Evolutionary conservation across 2,329 filamentous ascomycete species (phyloP), one percentile per base, ranked within the genome.

Genomic region (Penicillium occitanis): DNA sequence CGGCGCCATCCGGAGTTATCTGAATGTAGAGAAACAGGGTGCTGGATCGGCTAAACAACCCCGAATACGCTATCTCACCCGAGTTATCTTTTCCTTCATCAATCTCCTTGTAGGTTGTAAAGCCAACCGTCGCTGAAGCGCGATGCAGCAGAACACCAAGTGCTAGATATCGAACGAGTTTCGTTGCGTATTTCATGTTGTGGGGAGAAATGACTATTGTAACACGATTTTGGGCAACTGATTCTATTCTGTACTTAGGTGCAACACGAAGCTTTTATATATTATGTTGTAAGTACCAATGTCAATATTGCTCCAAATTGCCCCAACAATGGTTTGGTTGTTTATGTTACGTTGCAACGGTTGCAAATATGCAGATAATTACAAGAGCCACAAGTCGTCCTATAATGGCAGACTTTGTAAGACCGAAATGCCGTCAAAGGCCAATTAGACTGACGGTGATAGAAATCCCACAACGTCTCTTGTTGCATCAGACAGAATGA

Each of bases 1-100:
- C 58, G 7, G 55, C 57, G 19, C 63, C 63, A 22, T 50, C 35
- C 4, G 30, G 51, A 19, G 44, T 44, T 13, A 65, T 65, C 25
- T 65, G 63, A 17, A 65, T 61, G 28, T 65, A 65, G 13, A 65
- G 57, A 35, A 65, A 65, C 5, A 65, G 19, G 6, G 63, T 61
- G 3, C 6, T 65, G 22, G 57, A 61, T 7, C 55, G 63, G 10
- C 7, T 55, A 22, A 35, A 55, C n/a, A 35, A 30, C 17, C 22
- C 30, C 28, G 58, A 59, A 44, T 65, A 65, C 17, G 46, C 35
- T 14, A 59, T 46, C 10, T 8, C 3, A 10, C 11, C 58, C n/a
- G 63, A 65, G n/a, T 65, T 65, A 37, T 65, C 57, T 61, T 4
- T 28, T 7, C 57, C 57, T 55, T 65, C 63, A 40, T 55, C 25